These are phyloP conservation scores for Acanthamoeba lenticulata DNA, from an alignment of 208 protist genomes.

Conservation along the genomic window DNA sequence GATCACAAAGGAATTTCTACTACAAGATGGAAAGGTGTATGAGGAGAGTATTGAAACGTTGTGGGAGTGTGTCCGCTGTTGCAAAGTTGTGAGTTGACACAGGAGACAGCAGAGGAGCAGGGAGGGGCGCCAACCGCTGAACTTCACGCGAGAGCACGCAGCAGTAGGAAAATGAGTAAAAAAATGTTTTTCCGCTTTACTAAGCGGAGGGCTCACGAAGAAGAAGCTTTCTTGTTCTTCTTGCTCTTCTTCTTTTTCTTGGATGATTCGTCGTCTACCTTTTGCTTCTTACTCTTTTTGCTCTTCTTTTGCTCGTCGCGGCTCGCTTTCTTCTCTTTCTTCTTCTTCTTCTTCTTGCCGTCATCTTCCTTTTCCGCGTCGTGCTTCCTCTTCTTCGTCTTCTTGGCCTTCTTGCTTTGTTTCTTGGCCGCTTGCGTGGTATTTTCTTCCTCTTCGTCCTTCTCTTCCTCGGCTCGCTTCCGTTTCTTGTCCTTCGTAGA, in stretches of 20 bases:
- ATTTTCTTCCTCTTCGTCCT: neutral
- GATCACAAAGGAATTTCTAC: neutral
- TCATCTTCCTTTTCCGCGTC: neutral
- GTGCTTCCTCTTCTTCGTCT: neutral
- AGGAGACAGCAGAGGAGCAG: neutral
- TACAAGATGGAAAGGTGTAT: neutral
- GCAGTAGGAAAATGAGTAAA: neutral
- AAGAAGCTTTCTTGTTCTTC: neutral
- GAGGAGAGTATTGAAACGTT: too few species aligned
- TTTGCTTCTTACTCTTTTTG: conserved; percentile 5
- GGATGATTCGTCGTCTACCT: neutral
- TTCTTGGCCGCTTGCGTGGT: too few species aligned
- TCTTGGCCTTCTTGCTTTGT: neutral
- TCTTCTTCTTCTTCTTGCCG: neutral
- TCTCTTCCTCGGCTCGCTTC: neutral
- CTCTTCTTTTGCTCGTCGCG: neutral
- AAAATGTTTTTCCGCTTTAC: neutral
- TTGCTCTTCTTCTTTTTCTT: neutral
- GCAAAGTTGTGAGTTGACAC: neutral
- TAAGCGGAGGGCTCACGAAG: neutral
- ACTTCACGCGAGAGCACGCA: neutral
- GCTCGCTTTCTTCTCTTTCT: neutral
- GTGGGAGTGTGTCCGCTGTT: too few species aligned
- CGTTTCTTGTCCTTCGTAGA: neutral
- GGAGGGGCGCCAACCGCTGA: neutral